Evolutionary conservation across 805 yeast genomes (phyloP), one percentile per base, ranked within the genome.

Genomic region (Phaffomyces antillensis): DNA sequence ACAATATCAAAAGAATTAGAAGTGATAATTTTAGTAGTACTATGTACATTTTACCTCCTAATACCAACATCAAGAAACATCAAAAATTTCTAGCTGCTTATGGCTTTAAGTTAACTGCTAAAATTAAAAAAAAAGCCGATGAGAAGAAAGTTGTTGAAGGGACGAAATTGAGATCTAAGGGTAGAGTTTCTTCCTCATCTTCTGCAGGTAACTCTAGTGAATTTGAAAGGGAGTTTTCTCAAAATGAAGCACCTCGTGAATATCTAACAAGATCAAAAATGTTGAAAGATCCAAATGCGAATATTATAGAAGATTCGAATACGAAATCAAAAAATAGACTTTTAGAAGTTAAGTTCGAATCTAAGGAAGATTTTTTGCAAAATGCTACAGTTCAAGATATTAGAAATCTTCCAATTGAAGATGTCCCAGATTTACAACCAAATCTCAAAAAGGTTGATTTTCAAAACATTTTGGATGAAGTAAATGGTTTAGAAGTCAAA

Each of bases 351-450:
- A 43, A 33, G 33, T 44, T 44, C 20, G n/a, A 39, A 10, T 31
- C 41, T 3, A 43, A 31, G 33, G 13, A 5, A 2, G 44, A 41
- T 10, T 55, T 55, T 26, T 42, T 57, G 28, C 30, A 43, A 8
- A 18, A 39, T 2, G 35, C 46, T 15, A 45, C 48, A 10, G 60
- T 52, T n/a, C 55, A 53, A 20, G 36, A 48, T 15, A 51, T 58
- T 32, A 60, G 56, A 41, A 54, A 52, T 13, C n/a, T 48, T 23
- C 26, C 37, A 2, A 15, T 45, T 16, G 37, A 39, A 2, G 36
- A 40, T 4, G 36, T 58, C 9, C 60, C 60, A 32, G 41, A 48
- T 37, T 55, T 54, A 40, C 42, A 40, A 13, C 60, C 61, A n/a
- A 26, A 46, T 11, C 33, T 51, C 31, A 28, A 26, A 1, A 40